Conservation (phyloP, 139 green algal species). For the Desmodesmus armatus region DNA sequence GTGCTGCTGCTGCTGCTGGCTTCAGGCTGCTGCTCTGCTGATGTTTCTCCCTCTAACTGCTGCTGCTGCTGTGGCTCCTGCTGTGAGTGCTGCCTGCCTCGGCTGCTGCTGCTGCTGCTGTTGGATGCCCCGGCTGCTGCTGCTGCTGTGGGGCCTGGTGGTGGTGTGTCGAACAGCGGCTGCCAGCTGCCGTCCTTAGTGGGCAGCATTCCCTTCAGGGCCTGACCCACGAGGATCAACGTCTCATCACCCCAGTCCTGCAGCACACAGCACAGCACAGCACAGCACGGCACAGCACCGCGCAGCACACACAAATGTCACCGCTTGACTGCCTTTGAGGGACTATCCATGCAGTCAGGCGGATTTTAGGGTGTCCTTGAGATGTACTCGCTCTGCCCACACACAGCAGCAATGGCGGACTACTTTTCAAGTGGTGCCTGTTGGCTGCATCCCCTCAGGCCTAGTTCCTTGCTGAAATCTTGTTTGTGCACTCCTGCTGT, state of each 20-base stretch:
- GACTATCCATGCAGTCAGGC: too few species aligned
- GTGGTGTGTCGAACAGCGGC: constrained; percentile 3
- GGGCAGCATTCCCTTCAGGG: constrained; percentile 34
- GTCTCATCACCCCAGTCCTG: constrained; percentile 40
- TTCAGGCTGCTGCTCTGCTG: constrained; percentile 9
- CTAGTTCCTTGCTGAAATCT: too few species aligned
- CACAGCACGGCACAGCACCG: background rate
- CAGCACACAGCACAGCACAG: constrained; percentile 5
- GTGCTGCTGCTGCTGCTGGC: background rate
- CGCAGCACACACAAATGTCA: too few species aligned
- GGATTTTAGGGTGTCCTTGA: too few species aligned
- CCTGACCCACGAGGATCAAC: constrained; percentile 6
- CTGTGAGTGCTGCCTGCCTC: background rate
- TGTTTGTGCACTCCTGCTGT: too few species aligned
- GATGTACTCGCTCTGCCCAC: too few species aligned
- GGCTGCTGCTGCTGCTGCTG: background rate
- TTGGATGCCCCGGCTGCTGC: constrained; percentile 6
- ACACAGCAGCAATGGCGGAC: too few species aligned
- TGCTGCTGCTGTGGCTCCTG: constrained; percentile 10
- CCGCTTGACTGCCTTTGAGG: too few species aligned
- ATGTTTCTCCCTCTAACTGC: background rate
- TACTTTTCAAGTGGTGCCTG: too few species aligned
- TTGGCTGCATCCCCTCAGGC: too few species aligned
- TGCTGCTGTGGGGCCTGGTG: constrained; percentile 20
- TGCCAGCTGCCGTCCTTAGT: constrained; percentile 32